A percentile compares a stretch with the other conserved stretches of the same genome.
Conservation (phyloP, 1,284 basidiomycete species). For the Leccinum pachyderme region DNA sequence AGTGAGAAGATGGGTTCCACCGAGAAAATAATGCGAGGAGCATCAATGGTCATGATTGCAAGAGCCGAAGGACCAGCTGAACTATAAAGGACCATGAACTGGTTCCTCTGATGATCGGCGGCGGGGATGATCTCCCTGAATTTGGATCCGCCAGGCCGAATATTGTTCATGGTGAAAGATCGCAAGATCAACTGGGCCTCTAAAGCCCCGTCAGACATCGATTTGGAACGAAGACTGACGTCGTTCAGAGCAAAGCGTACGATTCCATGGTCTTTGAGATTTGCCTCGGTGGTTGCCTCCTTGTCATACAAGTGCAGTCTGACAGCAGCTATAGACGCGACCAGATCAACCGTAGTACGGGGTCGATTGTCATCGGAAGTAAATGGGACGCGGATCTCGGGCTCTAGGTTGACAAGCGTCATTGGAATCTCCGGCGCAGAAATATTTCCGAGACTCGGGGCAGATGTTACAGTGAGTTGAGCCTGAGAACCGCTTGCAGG, state of each 20-base stretch:
- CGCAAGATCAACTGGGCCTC: constrained; percentile 88
- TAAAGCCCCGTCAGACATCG: constrained; percentile 78
- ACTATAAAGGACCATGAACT: constrained; percentile 93
- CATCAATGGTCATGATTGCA: constrained; percentile 88
- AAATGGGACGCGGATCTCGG: constrained; percentile 46
- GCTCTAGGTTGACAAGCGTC: constrained; percentile 48
- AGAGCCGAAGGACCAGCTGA: constrained; percentile 69
- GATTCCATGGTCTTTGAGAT: constrained; percentile 79
- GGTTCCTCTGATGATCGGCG: constrained; percentile 86
- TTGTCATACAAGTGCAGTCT: constrained; percentile 91
- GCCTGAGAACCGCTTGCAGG: constrained; percentile 37
- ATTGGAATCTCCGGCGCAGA: constrained; percentile 6
- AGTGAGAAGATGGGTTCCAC: constrained; percentile 91
- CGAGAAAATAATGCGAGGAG: constrained; percentile 91
- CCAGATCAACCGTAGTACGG: constrained; percentile 76
- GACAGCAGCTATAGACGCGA: constrained; percentile 73
- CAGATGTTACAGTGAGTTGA: constrained; percentile 19
- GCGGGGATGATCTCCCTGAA: constrained; percentile 97
- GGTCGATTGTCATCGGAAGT: constrained; percentile 29
- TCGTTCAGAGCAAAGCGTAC: constrained; percentile 83
- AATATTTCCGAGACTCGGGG: constrained; percentile 7
- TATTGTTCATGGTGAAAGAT: constrained; percentile 92
- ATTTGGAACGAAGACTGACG: constrained; percentile 80
- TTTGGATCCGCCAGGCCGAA: constrained; percentile 75
- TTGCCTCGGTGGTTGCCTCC: constrained; percentile 56